A percentile compares a stretch with the other conserved stretches of the same genome.
phyloP scores from a whole-genome alignment of 257 asterid species.

The Solanum rostratum region DNA sequence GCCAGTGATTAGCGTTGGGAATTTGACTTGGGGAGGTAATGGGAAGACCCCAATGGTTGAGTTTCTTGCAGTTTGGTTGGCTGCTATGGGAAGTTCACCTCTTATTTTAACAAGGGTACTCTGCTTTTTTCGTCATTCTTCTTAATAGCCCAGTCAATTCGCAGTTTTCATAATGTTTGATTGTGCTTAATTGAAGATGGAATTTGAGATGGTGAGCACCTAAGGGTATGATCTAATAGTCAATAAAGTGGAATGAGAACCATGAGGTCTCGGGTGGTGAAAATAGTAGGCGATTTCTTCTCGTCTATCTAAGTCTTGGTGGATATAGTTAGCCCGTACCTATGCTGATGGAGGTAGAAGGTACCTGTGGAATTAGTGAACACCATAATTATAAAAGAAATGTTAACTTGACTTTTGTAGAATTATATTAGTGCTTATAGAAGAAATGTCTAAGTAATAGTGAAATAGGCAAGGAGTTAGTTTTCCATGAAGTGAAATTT shows the following conservation, averaged over 20 bases:
- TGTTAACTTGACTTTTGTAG: neutral
- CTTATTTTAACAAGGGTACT: slow-evolving; percentile 84
- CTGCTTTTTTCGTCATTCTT: neutral
- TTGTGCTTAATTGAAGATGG: neutral
- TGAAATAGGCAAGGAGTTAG: neutral
- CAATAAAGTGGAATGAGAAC: neutral
- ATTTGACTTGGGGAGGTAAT: slow-evolving; percentile 99
- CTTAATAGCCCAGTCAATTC: neutral
- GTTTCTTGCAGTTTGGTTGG: slow-evolving; percentile 56
- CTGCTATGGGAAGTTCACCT: slow-evolving; percentile 45
- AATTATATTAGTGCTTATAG: neutral
- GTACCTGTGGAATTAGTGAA: neutral
- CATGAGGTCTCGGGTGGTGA: neutral
- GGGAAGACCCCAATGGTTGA: slow-evolving; percentile 99
- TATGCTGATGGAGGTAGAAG: neutral
- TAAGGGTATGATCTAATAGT: neutral
- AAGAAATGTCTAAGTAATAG: neutral
- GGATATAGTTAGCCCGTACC: neutral
- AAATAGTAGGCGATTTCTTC: neutral
- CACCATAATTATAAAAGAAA: neutral
- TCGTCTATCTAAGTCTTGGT: neutral
- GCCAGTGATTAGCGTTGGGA: slow-evolving; percentile 86
- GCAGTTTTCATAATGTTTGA: neutral
- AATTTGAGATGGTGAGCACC: neutral
- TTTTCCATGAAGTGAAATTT: neutral